Conservation (phyloP, 1,139 yeast species). For the Wickerhamomyces sp. region DNA sequence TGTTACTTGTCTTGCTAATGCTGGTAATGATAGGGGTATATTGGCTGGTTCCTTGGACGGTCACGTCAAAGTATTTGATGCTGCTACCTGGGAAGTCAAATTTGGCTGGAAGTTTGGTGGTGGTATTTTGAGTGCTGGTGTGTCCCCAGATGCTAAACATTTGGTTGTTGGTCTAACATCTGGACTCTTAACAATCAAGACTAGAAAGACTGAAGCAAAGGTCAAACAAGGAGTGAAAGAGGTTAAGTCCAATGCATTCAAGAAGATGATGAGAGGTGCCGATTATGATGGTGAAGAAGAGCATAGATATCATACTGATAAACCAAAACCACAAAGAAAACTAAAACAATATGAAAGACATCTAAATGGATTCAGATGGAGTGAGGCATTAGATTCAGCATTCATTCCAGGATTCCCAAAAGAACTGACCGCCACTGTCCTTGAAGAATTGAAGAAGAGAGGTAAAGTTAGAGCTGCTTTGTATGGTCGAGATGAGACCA, state of each 20-base stretch:
- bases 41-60: constrained; percentile 95
- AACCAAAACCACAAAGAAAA: constrained; percentile 47
- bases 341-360: constrained; percentile 78
- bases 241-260: constrained; percentile 39
- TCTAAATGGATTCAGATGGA: constrained; percentile 84
- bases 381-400: constrained; percentile 87
- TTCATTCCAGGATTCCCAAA: constrained; percentile 71
- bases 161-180: constrained; percentile 91
- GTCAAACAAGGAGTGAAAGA: constrained; percentile 42
- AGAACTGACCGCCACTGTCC: constrained; percentile 74
- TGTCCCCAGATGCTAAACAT: constrained; percentile 86
- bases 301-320: constrained; percentile 61
- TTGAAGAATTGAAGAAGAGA: constrained; percentile 78
- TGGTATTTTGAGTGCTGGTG: constrained; percentile 84
- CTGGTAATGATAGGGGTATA: constrained; percentile 61
- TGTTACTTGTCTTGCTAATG: constrained; percentile 73
- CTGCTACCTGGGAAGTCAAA: constrained; percentile 78
- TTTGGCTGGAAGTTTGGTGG: constrained; percentile 98
- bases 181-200: constrained; percentile 83
- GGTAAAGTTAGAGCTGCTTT: constrained; percentile 82
- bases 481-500: constrained; percentile 77
- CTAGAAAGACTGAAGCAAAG: constrained; percentile 67
- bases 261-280: constrained; percentile 83
- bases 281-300: constrained; percentile 90
- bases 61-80: constrained; percentile 91